Percentiles rank a stretch among this genome's conserved stretches.
Conservation (phyloP, 1,139 yeast species). For the Kodamaea alishanica region DNA sequence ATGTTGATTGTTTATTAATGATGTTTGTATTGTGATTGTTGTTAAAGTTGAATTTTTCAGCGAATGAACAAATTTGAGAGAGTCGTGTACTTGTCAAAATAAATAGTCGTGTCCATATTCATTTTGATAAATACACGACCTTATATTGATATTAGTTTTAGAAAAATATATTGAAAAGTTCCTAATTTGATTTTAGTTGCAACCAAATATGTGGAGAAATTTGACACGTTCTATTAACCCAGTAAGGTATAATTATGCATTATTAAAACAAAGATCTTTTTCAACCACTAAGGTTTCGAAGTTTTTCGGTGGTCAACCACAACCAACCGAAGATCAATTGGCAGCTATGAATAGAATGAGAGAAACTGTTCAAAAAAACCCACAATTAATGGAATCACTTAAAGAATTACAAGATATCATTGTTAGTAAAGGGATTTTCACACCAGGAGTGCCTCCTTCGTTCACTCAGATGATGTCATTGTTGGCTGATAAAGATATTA, state of each 20-base stretch:
- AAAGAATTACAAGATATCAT: slow-evolving; percentile 32
- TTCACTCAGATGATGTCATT: slow-evolving; percentile 37
- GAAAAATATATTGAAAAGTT: no score
- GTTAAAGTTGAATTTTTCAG: no score
- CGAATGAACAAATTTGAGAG: no score
- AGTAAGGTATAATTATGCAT: background rate
- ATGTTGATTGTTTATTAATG: slow-evolving; percentile 20
- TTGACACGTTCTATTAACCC: background rate
- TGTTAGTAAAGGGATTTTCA: slow-evolving; percentile 31
- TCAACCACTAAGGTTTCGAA: slow-evolving; percentile 3
- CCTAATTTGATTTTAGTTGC: no score
- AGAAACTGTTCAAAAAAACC: slow-evolving; percentile 17
- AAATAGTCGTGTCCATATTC: no score
- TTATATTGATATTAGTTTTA: no score
- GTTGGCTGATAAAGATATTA: slow-evolving; percentile 37
- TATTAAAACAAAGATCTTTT: slow-evolving; percentile 5
- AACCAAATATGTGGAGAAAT: no score
- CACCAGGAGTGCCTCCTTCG: slow-evolving; percentile 31
- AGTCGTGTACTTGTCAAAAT: no score
- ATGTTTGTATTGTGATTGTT: no score
- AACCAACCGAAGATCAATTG: slow-evolving; percentile 12
- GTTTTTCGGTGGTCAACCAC: slow-evolving; percentile 9
- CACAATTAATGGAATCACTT: slow-evolving; percentile 27
- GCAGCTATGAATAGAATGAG: slow-evolving; percentile 13
- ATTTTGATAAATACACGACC: no score